A percentile compares a stretch with the other conserved stretches of the same genome.
Conservation (phyloP, 2,329 filamentous ascomycete species). For the Botrytis galanthina region DNA sequence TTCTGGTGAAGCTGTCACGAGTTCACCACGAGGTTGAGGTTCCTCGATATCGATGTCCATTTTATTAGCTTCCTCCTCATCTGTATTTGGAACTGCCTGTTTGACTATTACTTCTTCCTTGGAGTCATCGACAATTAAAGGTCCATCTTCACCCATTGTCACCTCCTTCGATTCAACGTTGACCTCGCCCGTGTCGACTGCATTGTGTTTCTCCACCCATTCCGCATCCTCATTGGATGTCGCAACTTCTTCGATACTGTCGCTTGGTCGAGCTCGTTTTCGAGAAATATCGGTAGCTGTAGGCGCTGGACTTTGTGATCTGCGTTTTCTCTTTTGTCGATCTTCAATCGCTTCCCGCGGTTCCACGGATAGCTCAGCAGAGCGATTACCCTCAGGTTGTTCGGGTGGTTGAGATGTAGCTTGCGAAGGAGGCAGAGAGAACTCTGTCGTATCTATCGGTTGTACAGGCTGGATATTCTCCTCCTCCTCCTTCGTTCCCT, state of each 20-base stretch:
- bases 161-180: conserved; percentile 20
- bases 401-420: conserved; percentile 24
- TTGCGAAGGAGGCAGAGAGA: conserved; percentile 22
- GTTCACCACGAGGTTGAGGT: neutral
- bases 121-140: conserved; percentile 25
- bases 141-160: conserved; percentile 11
- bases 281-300: conserved; percentile 51
- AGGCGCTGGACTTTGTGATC: conserved; percentile 61
- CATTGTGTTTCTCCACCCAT: conserved; percentile 33
- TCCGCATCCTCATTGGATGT: conserved; percentile 28
- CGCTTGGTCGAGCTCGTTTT: conserved; percentile 54
- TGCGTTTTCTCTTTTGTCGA: conserved; percentile 63
- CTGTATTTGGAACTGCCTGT: neutral
- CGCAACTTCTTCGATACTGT: conserved; percentile 24
- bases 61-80: conserved; percentile 4
- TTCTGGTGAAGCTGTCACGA: conserved; percentile 17
- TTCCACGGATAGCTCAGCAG: conserved; percentile 33
- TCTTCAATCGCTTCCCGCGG: conserved; percentile 47
- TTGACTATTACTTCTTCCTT: conserved; percentile 27
- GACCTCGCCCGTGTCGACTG: conserved; percentile 24
- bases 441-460: conserved; percentile 27
- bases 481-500: neutral
- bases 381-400: conserved; percentile 22
- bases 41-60: conserved; percentile 21
- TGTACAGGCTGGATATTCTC: conserved; percentile 7